Evolutionary conservation across 2,329 filamentous ascomycete species (phyloP).

Genomic region (Paecilomyces sp.): DNA sequence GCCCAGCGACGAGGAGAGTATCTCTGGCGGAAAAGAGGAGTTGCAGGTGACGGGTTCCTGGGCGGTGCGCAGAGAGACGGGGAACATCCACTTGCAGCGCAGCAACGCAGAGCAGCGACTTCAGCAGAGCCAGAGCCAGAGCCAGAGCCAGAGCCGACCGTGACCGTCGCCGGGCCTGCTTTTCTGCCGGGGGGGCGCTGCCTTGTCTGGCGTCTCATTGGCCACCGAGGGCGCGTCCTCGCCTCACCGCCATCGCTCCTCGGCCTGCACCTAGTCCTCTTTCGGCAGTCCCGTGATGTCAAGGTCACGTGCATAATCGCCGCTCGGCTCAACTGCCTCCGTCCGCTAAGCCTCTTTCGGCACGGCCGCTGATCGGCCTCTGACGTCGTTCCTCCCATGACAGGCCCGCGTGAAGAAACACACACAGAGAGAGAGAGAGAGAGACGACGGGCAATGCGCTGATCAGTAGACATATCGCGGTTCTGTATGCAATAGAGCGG

Average conservation of each 20-base stretch:
- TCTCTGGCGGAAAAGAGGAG: not conserved
- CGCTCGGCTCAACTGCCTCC: not conserved
- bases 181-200: not conserved
- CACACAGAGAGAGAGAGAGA: too few species aligned
- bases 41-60: not conserved
- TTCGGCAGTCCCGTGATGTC: not conserved
- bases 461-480: slow-evolving; percentile 3
- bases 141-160: not conserved
- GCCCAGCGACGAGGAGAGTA: not conserved
- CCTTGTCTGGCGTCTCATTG: too few species aligned
- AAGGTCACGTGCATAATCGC: not conserved
- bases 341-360: not conserved
- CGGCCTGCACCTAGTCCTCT: not conserved
- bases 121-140: too few species aligned
- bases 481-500: not conserved
- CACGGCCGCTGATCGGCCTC: not conserved
- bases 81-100: not conserved
- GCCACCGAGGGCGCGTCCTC: not conserved
- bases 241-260: not conserved
- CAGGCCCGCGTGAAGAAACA: slow-evolving; percentile 2
- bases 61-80: not conserved
- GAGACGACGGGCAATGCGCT: slow-evolving; percentile 4
- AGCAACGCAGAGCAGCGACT: not conserved
- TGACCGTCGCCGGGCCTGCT: not conserved
- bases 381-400: not conserved